Conservation (phyloP, 192 early-diverging fungal species). For the Entomortierella lignicola region DNA sequence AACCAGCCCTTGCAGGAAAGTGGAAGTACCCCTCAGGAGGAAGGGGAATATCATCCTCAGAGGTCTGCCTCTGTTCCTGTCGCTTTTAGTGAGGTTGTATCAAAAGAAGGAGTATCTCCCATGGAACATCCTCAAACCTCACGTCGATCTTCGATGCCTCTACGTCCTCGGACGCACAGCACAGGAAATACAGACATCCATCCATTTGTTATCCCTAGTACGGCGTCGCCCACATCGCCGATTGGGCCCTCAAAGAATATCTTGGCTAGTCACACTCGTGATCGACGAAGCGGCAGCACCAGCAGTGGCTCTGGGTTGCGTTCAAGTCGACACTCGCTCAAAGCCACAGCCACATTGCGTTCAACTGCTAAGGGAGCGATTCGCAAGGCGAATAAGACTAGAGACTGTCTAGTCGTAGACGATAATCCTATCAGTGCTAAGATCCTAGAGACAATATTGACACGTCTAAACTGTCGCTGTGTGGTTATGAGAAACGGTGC, state of each 20-base stretch:
- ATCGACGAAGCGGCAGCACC: constrained; percentile 39
- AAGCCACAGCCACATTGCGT: constrained; percentile 41
- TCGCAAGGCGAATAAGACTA: constrained; percentile 34
- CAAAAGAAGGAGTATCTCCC: constrained; percentile 10
- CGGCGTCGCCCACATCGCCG: constrained; percentile 36
- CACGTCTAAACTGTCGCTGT: constrained; percentile 79
- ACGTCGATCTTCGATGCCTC: constrained; percentile 39
- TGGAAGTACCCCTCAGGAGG: constrained; percentile 33
- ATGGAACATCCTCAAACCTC: constrained; percentile 13
- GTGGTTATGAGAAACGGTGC: constrained; percentile 90
- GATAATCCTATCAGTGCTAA: constrained; percentile 92
- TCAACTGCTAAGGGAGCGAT: constrained; percentile 32
- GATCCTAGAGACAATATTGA: constrained; percentile 91
- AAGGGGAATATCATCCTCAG: constrained; percentile 40
- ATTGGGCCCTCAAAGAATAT: constrained; percentile 29
- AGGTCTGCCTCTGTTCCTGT: constrained; percentile 49
- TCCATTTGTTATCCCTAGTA: constrained; percentile 37
- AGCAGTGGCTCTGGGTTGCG: constrained; percentile 44
- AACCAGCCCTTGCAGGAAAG: constrained; percentile 13
- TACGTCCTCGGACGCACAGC: constrained; percentile 47
- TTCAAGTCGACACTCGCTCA: constrained; percentile 48
- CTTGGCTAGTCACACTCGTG: constrained; percentile 29
- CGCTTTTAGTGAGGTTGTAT: constrained; percentile 30
- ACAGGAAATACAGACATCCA: constrained; percentile 37
- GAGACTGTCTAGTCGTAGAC: constrained; percentile 85